Base-by-base conservation (phyloP, 108 stramenopile species). In the Nitzschia inconspicua region DNA sequence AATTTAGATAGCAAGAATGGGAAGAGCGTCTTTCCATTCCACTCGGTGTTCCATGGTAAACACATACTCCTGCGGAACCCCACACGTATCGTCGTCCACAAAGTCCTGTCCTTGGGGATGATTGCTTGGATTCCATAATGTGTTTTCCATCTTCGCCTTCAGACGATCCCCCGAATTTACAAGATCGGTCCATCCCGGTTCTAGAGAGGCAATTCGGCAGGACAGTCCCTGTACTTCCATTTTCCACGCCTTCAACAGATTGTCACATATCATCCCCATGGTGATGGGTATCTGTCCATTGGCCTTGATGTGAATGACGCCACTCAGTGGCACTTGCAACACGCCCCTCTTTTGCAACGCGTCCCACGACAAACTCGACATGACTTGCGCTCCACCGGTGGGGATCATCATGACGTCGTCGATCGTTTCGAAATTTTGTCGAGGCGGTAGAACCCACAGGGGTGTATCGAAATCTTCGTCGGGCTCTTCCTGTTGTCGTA, bases 181-280 rank as follows among this genome's bases (percentile, higher is more conserved):
- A 1, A 77, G 31, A 44, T 70, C 55, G 31, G 18, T 60, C 76
- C 76, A 77, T 34, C 68, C 68, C 10, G 57, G n/a, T 28, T 58
- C 40, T 6, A 70, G 26, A 26, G 35, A 29, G 23, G 70, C 54
- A 11, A 78, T 18, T 13, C 39, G 52, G 47, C 77, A 78, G n/a
- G 43, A 46, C 5, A 65, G 20, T 16, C 70, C 77, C 18, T 63
- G 24, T 22, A 78, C 32, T 35, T 51, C 41, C 62, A 78, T 46
- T 3, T 49, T 64, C 57, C 56, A 69, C 2, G 36, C 31, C 53
- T 78, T 42, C 27, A 78, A 44, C 6, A 62, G 9, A 28, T 58
- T 30, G 44, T 78, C 70, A 37, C 77, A 78, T 54, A 78, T 24
- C 25, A 78, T 67, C 6, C 53, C 36, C 40, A 78, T 48, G 11